Conservation (phyloP, 768 basidiomycete species). For the Austroboletus festivus region DNA sequence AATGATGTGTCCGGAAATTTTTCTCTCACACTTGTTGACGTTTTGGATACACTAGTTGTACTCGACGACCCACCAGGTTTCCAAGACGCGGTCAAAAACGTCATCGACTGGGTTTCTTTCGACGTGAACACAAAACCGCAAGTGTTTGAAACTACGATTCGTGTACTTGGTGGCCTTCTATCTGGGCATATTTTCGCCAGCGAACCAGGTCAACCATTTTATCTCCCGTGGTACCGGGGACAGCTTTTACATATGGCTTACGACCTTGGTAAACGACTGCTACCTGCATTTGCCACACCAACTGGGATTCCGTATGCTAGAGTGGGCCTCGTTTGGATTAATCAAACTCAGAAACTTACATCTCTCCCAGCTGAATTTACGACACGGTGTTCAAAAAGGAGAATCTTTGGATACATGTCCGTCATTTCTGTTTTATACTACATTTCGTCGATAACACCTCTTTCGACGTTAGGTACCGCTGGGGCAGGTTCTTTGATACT, state of each 20-base stretch:
- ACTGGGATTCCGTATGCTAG: conserved; percentile 93
- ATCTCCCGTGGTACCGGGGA: conserved; percentile 79
- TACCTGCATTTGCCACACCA: conserved; percentile 89
- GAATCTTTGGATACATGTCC: conserved; percentile 85
- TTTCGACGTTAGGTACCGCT: conserved; percentile 62
- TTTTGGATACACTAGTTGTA: conserved; percentile 89
- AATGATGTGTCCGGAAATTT: conserved; percentile 97
- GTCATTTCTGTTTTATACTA: conserved; percentile 28
- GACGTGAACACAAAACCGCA: conserved; percentile 96
- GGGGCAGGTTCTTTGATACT: conserved; percentile 91
- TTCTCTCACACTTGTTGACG: conserved; percentile 78
- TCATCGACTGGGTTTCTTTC: conserved; percentile 82
- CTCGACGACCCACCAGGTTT: conserved; percentile 76
- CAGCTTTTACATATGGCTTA: conserved; percentile 78
- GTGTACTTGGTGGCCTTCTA: conserved; percentile 86
- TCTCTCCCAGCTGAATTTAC: conserved; percentile 69
- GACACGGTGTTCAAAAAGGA: conserved; percentile 69
- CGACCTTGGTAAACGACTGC: conserved; percentile 80
- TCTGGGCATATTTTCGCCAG: conserved; percentile 84
- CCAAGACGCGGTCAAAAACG: conserved; percentile 76
- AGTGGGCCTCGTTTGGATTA: conserved; percentile 37
- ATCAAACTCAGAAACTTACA: conserved; percentile 1
- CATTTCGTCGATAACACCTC: not conserved
- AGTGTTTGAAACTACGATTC: conserved; percentile 95
- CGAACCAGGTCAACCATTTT: conserved; percentile 60